Evolutionary conservation across 768 basidiomycete genomes (phyloP).

Genomic region (Trametes maxima): DNA sequence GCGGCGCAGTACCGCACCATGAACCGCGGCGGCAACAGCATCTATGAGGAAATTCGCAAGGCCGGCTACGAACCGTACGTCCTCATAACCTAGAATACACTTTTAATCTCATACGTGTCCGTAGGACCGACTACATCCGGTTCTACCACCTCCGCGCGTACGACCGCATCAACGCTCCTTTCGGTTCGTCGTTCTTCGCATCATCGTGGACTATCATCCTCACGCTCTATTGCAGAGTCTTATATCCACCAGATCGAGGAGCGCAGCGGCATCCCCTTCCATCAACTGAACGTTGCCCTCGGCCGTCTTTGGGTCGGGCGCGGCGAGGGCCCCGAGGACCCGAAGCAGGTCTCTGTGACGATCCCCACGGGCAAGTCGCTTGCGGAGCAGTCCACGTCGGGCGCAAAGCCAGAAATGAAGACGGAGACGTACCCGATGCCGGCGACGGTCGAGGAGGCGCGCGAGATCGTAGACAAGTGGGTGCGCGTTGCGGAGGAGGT

Average conservation of each 20-base stretch:
- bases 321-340: slow-evolving; percentile 38
- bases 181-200: slow-evolving; percentile 41
- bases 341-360: slow-evolving; percentile 60
- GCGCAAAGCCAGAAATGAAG: slow-evolving; percentile 49
- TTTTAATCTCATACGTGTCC: not conserved
- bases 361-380: slow-evolving; percentile 53
- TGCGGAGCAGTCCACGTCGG: slow-evolving; percentile 38
- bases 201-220: not conserved
- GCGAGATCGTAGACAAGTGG: slow-evolving; percentile 67
- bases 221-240: slow-evolving; percentile 32
- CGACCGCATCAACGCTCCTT: slow-evolving; percentile 85
- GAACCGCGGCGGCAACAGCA: slow-evolving; percentile 84
- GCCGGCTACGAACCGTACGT: slow-evolving; percentile 76
- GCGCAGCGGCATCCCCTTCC: slow-evolving; percentile 76
- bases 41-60: slow-evolving; percentile 79
- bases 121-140: slow-evolving; percentile 79
- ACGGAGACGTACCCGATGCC: slow-evolving; percentile 72
- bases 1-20: slow-evolving; percentile 87
- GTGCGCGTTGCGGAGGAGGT: slow-evolving; percentile 61
- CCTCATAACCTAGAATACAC: too few relatives aligned
- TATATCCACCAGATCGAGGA: slow-evolving; percentile 73
- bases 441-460: slow-evolving; percentile 64
- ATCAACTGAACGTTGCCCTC: slow-evolving; percentile 85
- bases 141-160: slow-evolving; percentile 94
- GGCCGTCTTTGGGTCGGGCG: slow-evolving; percentile 72